Evolutionary conservation across 805 yeast species (phyloP), one percentile per base, ranked within the genome.

Genomic region (Yarrowia sp.): DNA sequence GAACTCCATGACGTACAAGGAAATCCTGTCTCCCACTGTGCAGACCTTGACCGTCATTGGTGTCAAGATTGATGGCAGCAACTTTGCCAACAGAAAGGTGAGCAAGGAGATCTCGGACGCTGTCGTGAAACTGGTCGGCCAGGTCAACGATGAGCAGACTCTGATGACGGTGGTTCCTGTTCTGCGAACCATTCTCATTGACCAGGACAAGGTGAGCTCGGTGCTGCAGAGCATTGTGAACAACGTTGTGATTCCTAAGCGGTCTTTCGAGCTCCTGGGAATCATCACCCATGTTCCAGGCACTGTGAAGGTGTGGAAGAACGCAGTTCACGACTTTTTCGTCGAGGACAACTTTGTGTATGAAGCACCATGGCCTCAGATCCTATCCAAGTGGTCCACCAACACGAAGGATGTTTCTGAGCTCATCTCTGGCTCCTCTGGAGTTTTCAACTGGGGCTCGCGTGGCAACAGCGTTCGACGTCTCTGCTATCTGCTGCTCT

Each of bases 391-490:
- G 12, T 93, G 97, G 96, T 78, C 86, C 3, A 73, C 76, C 7
- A 79, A 75, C 14, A 94, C 87, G 63, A 81, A 81, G 38, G 91
- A 85, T 4, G 55, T 84, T 46, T 67, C 82, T 35, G 62, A 68
- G 18, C 72, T 75, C 44, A 67, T 78, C 0, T 80, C 81, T 49
- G 71, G 72, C 2, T 84, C 85, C 19, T 76, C 88, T 5, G 90
- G 89, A 73, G 85, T 81, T 35, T 70, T 74, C 69, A 86, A 92
- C 84, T 86, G 84, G 64, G 90, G 80, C 35, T 74, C 75, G 24
- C 83, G 84, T 65, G 73, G 79, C 2, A 74, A 76, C 64, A 81
- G 84, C 46, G 69, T 92, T 49, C 81, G 81, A 62, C 80, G 96
- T 60, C 77, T 90, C 1, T 75, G 88, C 0, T 89, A 84, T 65